phyloP scores from a whole-genome alignment of 441 rosid genomes.

The Macaranga tanarius region DNA sequence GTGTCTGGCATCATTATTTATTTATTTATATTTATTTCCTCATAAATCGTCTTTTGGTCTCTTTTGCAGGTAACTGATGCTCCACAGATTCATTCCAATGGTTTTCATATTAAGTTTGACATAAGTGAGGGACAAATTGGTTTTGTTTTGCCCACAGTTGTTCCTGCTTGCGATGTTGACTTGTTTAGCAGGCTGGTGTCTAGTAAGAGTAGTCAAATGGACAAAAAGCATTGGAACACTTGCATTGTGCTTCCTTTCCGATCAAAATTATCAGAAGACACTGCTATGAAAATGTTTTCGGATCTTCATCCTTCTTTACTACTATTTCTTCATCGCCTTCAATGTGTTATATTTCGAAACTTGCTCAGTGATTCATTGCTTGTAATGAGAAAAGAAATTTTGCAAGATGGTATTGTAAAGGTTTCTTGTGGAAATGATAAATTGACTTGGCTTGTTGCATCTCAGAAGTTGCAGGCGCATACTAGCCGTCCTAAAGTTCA shows the following conservation, averaged over 20 bases:
- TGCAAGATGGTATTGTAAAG: constrained; percentile 74
- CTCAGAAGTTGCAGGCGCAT: constrained; percentile 64
- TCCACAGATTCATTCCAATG: constrained; percentile 99
- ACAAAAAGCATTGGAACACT: constrained; percentile 69
- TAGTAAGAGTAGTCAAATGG: constrained; percentile 35
- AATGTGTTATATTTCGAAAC: constrained; percentile 76
- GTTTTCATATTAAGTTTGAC: constrained; percentile 96
- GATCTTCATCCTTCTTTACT: constrained; percentile 96
- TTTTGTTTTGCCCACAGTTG: constrained; percentile 81
- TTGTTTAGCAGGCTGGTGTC: constrained; percentile 48
- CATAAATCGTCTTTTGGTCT: constrained; percentile 24
- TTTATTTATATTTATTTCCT: constrained; percentile 5
- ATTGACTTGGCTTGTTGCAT: constrained; percentile 93
- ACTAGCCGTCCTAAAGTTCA: constrained; percentile 60
- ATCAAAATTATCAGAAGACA: constrained; percentile 55
- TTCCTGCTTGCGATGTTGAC: constrained; percentile 71
- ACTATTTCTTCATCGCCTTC: constrained; percentile 93
- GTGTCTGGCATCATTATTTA: background rate
- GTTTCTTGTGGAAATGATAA: constrained; percentile 73
- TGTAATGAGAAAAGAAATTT: constrained; percentile 79
- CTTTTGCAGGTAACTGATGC: constrained; percentile 79
- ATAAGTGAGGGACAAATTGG: constrained; percentile 95
- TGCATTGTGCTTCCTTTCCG: constrained; percentile 93
- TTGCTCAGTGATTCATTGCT: constrained; percentile 62
- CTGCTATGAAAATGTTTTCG: constrained; percentile 74